Percentiles rank a stretch among this genome's conserved stretches.
Conservation (phyloP, 805 yeast species). For the Wickerhamiella lipophila region DNA sequence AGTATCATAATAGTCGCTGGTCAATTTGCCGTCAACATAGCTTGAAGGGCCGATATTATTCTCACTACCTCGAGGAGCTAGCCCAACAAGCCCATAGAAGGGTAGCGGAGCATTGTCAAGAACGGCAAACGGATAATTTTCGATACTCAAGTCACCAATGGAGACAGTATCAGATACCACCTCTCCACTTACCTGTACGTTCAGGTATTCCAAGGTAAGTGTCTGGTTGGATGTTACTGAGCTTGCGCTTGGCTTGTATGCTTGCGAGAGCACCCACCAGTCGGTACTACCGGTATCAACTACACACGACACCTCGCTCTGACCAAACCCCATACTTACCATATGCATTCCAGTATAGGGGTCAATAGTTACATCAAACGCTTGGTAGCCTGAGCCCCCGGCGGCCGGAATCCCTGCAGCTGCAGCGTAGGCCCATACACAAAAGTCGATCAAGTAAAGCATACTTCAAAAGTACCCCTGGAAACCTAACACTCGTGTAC, state of each 20-base stretch:
- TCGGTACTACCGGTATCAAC: conserved; percentile 72
- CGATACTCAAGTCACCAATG: conserved; percentile 29
- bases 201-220: not conserved
- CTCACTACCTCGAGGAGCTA: conserved; percentile 55
- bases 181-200: conserved; percentile 31
- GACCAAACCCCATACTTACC: not conserved
- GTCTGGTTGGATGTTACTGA: not conserved
- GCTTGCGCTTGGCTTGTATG: not conserved
- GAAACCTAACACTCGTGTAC: too few species aligned
- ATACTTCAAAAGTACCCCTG: not conserved
- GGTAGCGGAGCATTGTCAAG: conserved; percentile 47
- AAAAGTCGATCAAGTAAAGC: not conserved
- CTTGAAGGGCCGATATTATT: conserved; percentile 11
- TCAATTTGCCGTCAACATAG: conserved; percentile 10
- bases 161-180: conserved; percentile 37
- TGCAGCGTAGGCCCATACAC: not conserved
- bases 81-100: conserved; percentile 55
- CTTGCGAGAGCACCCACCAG: conserved; percentile 35
- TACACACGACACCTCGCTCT: conserved; percentile 26
- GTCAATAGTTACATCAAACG: not conserved
- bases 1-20: conserved; percentile 18
- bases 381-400: not conserved
- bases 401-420: not conserved
- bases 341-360: not conserved
- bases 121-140: conserved; percentile 59